Evolutionary conservation across 345 rosid genomes (phyloP).

Genomic region (Arabidopsis thaliana): DNA sequence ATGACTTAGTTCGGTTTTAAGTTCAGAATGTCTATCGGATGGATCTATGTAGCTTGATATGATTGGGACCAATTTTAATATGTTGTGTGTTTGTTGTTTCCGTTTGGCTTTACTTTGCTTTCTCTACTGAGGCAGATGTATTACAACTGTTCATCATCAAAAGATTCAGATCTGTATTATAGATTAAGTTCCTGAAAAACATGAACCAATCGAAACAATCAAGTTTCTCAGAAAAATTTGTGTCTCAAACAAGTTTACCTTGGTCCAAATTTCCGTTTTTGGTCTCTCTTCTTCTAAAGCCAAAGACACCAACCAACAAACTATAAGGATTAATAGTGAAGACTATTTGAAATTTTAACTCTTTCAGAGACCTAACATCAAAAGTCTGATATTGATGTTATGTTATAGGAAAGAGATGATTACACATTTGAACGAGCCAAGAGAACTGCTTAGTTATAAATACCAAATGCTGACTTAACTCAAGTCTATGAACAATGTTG

Average conservation of each 20-base stretch:
- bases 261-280: neutral
- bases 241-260: neutral
- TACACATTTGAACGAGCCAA: conserved; percentile 74
- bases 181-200: neutral
- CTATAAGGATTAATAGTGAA: neutral
- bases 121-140: neutral
- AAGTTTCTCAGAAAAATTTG: neutral
- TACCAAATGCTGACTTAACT: conserved; percentile 4
- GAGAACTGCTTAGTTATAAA: conserved; percentile 34
- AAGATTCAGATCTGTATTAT: neutral
- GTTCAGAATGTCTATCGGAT: neutral
- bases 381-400: neutral
- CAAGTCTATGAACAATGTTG: conserved; percentile 20
- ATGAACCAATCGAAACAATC: neutral
- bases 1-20: neutral
- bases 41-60: neutral
- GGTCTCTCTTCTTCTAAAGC: neutral
- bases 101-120: neutral
- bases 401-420: conserved; percentile 66
- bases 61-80: neutral
- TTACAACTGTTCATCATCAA: neutral
- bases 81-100: neutral
- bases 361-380: neutral
- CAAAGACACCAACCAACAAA: neutral
- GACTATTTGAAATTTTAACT: neutral